Conservation (phyloP, 2,329 filamentous ascomycete genomes). For the Colletotrichum tofieldiae region DNA sequence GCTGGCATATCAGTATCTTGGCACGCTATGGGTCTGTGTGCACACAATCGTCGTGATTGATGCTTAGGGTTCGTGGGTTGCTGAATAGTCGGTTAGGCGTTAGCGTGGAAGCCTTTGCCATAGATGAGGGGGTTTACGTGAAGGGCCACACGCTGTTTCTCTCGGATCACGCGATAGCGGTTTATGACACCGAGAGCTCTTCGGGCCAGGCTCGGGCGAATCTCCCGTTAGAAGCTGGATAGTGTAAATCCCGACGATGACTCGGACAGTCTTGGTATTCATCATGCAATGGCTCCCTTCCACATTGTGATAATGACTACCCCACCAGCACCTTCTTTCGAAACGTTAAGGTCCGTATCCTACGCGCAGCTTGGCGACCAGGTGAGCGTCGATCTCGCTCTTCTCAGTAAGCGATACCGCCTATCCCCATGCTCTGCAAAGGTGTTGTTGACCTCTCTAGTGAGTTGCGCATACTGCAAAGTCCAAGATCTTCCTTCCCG, state of each 20-base stretch:
- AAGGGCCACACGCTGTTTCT: slow-evolving; percentile 1
- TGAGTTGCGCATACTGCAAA: slow-evolving; percentile 44
- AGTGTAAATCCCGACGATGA: background rate
- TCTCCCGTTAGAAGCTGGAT: background rate
- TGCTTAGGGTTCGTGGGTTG: background rate
- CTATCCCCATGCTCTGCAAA: background rate
- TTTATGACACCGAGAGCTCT: background rate
- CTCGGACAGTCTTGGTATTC: background rate
- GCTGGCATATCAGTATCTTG: background rate
- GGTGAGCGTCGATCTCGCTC: slow-evolving; percentile 46
- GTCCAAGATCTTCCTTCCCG: slow-evolving; percentile 40
- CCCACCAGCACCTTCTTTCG: background rate
- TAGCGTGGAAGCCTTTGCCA: background rate
- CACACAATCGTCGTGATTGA: background rate
- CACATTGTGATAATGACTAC: background rate
- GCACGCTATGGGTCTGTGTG: background rate
- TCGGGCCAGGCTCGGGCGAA: background rate
- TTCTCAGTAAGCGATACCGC: slow-evolving; percentile 46
- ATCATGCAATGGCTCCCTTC: background rate
- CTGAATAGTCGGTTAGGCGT: background rate
- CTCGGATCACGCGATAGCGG: background rate
- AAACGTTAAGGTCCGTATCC: background rate
- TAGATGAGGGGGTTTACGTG: background rate
- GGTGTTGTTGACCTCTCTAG: slow-evolving; percentile 31
- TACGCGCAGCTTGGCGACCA: slow-evolving; percentile 48